These are phyloP conservation scores for Fusarium sp. DNA, from an alignment of 2,329 filamentous ascomycete species.

Conservation along the genomic window DNA sequence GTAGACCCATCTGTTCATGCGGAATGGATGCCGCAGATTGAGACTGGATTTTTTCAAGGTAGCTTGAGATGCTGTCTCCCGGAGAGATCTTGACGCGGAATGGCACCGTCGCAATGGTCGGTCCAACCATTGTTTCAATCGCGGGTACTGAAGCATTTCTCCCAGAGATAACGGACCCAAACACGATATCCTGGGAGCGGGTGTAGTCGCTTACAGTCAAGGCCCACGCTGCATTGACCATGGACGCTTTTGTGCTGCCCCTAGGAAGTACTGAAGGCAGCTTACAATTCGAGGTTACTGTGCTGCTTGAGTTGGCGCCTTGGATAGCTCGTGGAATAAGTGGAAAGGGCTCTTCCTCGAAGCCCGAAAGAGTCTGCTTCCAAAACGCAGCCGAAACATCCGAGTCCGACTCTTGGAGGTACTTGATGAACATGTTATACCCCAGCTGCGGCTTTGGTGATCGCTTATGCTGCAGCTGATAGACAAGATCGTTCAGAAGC, in stretches of 20 bases:
- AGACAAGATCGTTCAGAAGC: conserved; percentile 8
- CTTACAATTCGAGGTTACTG: not conserved
- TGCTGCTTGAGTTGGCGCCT: not conserved
- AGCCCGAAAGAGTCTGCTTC: not conserved
- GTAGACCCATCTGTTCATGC: not conserved
- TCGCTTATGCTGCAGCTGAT: not conserved
- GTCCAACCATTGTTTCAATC: conserved; percentile 17
- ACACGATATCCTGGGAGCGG: not conserved
- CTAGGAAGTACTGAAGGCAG: conserved; percentile 16
- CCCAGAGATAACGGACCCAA: not conserved
- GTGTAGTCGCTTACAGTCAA: not conserved
- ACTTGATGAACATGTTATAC: not conserved
- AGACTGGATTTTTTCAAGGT: not conserved
- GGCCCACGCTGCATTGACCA: not conserved
- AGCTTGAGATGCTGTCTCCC: not conserved
- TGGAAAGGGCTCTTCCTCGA: not conserved
- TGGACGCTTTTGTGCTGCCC: not conserved
- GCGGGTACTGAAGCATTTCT: not conserved
- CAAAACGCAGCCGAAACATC: not conserved
- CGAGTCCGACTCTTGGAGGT: not conserved
- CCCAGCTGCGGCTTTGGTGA: not conserved
- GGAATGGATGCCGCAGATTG: not conserved
- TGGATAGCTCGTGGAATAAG: not conserved
- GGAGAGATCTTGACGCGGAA: conserved; percentile 26
- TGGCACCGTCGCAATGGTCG: conserved; percentile 53